A percentile compares a stretch with the other conserved stretches of the same genome.
phyloP scores from a whole-genome alignment of 2,329 filamentous ascomycete genomes.

The Phyllosticta paracitricarpa region DNA sequence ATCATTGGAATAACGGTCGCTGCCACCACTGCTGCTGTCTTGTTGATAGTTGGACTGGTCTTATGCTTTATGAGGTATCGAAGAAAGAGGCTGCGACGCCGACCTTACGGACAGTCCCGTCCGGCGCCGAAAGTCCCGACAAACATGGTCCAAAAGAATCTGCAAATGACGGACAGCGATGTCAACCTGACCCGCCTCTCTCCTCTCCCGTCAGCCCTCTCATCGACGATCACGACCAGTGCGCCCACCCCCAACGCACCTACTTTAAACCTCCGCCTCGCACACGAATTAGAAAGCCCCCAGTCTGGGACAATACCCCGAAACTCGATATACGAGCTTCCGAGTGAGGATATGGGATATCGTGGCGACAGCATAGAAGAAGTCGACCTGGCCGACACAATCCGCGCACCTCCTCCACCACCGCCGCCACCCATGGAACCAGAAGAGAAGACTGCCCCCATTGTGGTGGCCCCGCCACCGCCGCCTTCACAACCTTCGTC shows the following conservation, averaged over 20 bases:
- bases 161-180: not conserved
- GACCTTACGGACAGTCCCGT: not conserved
- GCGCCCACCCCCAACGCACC: not conserved
- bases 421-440: not conserved
- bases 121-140: not conserved
- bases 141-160: not conserved
- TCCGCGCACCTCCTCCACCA: not conserved
- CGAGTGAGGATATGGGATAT: not conserved
- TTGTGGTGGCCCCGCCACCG: not conserved
- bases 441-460: not conserved
- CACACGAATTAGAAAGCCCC: not conserved
- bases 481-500: not conserved
- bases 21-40: not conserved
- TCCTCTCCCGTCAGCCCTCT: not conserved
- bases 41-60: not conserved
- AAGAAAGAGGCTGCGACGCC: not conserved
- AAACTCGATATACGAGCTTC: conserved; percentile 3
- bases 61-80: not conserved
- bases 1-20: not conserved
- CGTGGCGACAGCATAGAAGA: not conserved
- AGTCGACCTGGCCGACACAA: not conserved
- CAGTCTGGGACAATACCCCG: not conserved
- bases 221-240: not conserved
- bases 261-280: not conserved
- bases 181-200: not conserved